phyloP scores from a whole-genome alignment of 1,139 yeast genomes.

The Geotrichum klebahnii region DNA sequence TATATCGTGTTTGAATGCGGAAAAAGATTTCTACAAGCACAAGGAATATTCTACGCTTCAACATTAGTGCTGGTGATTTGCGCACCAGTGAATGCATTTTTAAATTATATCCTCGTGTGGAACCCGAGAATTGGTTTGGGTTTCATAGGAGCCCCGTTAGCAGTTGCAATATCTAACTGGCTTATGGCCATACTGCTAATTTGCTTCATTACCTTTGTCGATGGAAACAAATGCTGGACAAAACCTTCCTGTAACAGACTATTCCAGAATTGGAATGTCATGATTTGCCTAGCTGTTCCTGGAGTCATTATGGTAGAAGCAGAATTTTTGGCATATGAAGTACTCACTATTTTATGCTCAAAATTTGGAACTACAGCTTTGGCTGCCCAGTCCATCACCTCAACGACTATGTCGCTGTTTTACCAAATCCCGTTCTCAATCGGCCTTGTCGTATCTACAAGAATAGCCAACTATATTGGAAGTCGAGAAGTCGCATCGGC shows the following conservation, averaged over 20 bases:
- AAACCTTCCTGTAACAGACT: constrained; percentile 49
- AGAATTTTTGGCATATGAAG: constrained; percentile 80
- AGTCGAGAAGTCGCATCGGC: constrained; percentile 64
- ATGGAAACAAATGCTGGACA: constrained; percentile 72
- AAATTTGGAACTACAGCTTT: constrained; percentile 73
- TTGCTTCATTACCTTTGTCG: constrained; percentile 50
- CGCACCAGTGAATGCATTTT: constrained; percentile 70
- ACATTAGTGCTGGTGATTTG: constrained; percentile 70
- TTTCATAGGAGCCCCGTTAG: constrained; percentile 63
- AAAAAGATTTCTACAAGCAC: constrained; percentile 82
- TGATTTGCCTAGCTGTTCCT: constrained; percentile 66
- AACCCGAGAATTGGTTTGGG: constrained; percentile 56
- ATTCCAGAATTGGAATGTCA: constrained; percentile 53
- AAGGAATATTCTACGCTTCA: constrained; percentile 87
- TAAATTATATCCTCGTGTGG: constrained; percentile 81
- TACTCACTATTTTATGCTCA: constrained; percentile 64
- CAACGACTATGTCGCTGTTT: constrained; percentile 70
- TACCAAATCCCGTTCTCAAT: constrained; percentile 86
- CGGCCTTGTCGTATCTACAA: constrained; percentile 77
- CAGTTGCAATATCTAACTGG: constrained; percentile 63
- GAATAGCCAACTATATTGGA: constrained; percentile 83
- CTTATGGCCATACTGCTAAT: constrained; percentile 51
- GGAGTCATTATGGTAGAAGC: constrained; percentile 84
- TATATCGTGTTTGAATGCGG: constrained; percentile 78
- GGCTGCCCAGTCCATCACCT: constrained; percentile 83